These are phyloP conservation scores for Domatiomyces catenatus DNA, from an alignment of 2,329 filamentous ascomycete genomes.

Conservation along the genomic window DNA sequence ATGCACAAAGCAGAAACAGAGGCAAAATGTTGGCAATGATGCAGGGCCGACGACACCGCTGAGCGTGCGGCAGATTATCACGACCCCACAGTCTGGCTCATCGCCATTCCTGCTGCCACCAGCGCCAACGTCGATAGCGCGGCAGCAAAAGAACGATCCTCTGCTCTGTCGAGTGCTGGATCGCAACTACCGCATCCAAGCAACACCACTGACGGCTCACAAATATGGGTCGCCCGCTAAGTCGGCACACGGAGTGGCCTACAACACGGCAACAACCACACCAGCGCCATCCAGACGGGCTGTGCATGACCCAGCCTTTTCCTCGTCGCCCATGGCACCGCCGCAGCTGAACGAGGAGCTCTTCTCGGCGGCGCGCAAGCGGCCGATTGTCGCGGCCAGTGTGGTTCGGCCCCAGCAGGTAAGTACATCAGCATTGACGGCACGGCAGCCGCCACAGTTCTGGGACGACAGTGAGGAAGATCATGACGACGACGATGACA, in stretches of 20 bases:
- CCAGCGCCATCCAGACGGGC: conserved; percentile 18
- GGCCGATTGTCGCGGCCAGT: conserved; percentile 55
- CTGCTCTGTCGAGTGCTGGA: conserved; percentile 83
- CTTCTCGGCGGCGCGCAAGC: conserved; percentile 51
- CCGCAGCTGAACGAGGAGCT: conserved; percentile 74
- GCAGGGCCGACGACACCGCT: conserved; percentile 16
- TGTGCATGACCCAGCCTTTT: conserved; percentile 29
- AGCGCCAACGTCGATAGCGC: conserved; percentile 29
- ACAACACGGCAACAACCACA: conserved; percentile 9
- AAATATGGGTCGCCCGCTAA: neutral
- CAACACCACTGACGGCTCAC: conserved; percentile 52
- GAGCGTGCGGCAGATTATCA: conserved; percentile 38
- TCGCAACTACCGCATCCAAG: conserved; percentile 86
- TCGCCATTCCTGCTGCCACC: conserved; percentile 37
- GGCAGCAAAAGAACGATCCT: conserved; percentile 43
- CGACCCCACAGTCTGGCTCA: conserved; percentile 38
- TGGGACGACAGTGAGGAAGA: conserved; percentile 60
- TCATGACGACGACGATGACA: conserved; percentile 40
- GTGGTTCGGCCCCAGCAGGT: conserved; percentile 37
- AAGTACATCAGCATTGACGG: conserved; percentile 9
- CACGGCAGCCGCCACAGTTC: conserved; percentile 32
- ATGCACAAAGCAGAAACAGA: conserved; percentile 18
- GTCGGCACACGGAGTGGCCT: conserved; percentile 9
- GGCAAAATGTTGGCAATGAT: conserved; percentile 12
- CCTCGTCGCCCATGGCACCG: conserved; percentile 54